These are phyloP conservation scores for Cytospora paraplurivora DNA, from an alignment of 2,329 filamentous ascomycete species.

Conservation along the genomic window DNA sequence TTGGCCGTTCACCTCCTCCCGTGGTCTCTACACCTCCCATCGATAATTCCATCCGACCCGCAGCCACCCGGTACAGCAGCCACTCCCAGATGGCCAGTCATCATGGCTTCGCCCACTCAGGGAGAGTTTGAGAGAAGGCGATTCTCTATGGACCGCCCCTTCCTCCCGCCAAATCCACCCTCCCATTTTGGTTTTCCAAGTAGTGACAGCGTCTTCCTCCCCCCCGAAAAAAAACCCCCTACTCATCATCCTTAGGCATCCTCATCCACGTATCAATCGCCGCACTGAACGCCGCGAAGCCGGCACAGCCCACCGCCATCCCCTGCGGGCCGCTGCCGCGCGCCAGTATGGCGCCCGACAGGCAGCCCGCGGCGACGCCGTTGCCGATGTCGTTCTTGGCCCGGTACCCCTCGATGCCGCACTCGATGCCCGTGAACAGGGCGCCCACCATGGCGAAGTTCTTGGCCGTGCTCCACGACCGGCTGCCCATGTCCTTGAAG, in stretches of 20 bases:
- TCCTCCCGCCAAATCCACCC: background rate
- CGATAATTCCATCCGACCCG: background rate
- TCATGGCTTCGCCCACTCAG: background rate
- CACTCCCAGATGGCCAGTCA: background rate
- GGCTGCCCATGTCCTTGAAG: constrained; percentile 91
- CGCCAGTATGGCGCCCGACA: constrained; percentile 87
- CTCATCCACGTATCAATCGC: constrained; percentile 93
- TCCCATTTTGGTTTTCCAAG: background rate
- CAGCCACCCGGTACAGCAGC: background rate
- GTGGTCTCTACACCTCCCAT: background rate
- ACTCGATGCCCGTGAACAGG: constrained; percentile 90
- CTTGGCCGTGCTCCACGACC: constrained; percentile 81
- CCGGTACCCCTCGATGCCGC: constrained; percentile 87
- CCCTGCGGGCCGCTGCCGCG: constrained; percentile 88
- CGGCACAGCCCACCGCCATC: constrained; percentile 81
- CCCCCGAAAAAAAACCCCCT: constrained; percentile 2
- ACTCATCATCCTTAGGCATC: constrained; percentile 66
- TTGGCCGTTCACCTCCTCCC: background rate
- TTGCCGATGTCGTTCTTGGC: constrained; percentile 95
- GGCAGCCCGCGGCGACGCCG: constrained; percentile 82
- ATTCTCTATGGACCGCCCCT: background rate
- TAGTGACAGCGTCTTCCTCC: no score
- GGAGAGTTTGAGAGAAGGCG: no score
- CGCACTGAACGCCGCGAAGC: constrained; percentile 89
- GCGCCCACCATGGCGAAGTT: constrained; percentile 95